phyloP scores from a whole-genome alignment of 768 basidiomycete genomes.

The Suillus luteus region DNA sequence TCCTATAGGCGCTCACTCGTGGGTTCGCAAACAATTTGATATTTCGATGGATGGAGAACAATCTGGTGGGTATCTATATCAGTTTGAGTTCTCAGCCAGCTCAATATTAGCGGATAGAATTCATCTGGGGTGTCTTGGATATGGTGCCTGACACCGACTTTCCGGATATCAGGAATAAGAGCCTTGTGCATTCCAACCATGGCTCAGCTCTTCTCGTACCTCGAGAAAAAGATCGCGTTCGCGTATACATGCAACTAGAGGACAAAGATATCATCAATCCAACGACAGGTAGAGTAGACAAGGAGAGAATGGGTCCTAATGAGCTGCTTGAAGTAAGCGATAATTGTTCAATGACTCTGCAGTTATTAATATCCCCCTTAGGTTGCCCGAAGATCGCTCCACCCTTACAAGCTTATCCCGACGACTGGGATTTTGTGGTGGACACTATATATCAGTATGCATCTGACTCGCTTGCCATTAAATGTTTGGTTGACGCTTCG shows the following conservation, averaged over 20 bases:
- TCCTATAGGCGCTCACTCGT: conserved; percentile 71
- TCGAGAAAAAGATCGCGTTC: conserved; percentile 47
- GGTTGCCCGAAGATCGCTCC: conserved; percentile 43
- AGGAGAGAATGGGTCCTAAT: conserved; percentile 39
- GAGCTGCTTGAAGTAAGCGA: conserved; percentile 39
- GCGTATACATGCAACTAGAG: conserved; percentile 54
- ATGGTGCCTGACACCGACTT: conserved; percentile 51
- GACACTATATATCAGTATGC: conserved; percentile 51
- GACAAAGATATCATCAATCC: conserved; percentile 40
- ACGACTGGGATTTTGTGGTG: conserved; percentile 45
- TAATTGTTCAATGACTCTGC: conserved; percentile 2
- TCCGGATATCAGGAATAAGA: conserved; percentile 52
- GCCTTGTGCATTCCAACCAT: conserved; percentile 51
- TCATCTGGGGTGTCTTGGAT: conserved; percentile 49
- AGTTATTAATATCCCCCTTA: conserved; percentile 10
- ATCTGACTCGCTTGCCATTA: not conserved
- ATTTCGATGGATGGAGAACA: conserved; percentile 81
- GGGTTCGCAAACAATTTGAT: conserved; percentile 69
- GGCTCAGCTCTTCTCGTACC: conserved; percentile 56
- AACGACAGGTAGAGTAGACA: conserved; percentile 43
- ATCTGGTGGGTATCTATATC: conserved; percentile 33
- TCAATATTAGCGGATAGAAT: conserved; percentile 27
- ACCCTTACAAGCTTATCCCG: conserved; percentile 40
- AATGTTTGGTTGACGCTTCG: not conserved
- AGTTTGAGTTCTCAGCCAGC: not conserved